Evolutionary conservation across 1,284 basidiomycete genomes (phyloP), one percentile per base, ranked within the genome.

Genomic region (Trametes sp.): DNA sequence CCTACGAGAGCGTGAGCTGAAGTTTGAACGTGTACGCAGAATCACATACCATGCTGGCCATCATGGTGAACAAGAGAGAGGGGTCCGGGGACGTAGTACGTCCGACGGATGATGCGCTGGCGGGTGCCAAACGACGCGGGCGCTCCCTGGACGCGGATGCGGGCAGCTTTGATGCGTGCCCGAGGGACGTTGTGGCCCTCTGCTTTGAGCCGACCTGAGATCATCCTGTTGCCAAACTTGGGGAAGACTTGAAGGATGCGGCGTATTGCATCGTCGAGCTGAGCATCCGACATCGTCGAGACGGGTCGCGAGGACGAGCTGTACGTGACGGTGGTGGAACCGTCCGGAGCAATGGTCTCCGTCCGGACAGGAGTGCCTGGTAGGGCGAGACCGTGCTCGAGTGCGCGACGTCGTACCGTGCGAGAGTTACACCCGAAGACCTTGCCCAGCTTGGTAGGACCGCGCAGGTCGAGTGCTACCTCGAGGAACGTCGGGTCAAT

Each of bases 41-140:
- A 45, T 14, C 1, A 61, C 72, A 38, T 62, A 76, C 76, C 74
- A 59, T 76, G 76, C 50, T 78, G 73, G 1, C 75, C 75, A 64
- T 77, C 74, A 35, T 73, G 69, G 65, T 77, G 75, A 65, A 66
- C 70, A 1, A 76, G 64, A 2, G 73, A 70, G 28, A 70, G 69
- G 5, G 74, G 65, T 1, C 75, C 75, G 4, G 75, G 54, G 0
- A 77, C 75, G 0, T 52, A 16, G 55, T 76, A 77, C 8, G 26
- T 54, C 3, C 56, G 44, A 0, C 69, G 62, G 6, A 59, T 36
- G 28, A 75, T 71, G 10, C 26, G 55, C 3, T 66, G 62, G 6
- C 44, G 33, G 4, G 7, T 13, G 8, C 65, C 67, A 57, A 75
- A 74, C 5, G 41, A 3, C 5, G n/a, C n/a, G 2, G 41, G 41